Evolutionary conservation across 2,329 filamentous ascomycete species (phyloP).

Genomic region (Leptodontidium sp.): DNA sequence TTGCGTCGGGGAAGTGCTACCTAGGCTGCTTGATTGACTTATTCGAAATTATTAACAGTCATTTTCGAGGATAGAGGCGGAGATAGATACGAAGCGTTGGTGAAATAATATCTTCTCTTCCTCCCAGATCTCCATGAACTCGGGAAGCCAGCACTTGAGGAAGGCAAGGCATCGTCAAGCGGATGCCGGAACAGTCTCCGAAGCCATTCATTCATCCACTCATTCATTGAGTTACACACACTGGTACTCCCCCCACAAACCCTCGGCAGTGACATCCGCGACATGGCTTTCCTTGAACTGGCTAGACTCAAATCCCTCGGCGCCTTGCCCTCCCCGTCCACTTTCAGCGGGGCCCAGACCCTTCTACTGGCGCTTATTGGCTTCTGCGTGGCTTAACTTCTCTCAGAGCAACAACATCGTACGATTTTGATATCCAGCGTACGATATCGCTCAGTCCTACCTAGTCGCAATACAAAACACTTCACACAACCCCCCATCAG

Average conservation of each 20-base stretch:
- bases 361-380: constrained; percentile 3
- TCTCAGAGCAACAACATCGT: constrained; percentile 18
- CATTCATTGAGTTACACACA: too few species aligned
- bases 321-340: constrained; percentile 7
- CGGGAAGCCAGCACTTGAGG: too few species aligned
- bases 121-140: too few species aligned
- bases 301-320: neutral
- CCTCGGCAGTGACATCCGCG: too few species aligned
- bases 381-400: neutral
- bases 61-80: too few species aligned
- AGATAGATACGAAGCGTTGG: too few species aligned
- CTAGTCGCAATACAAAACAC: constrained; percentile 24
- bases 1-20: too few species aligned
- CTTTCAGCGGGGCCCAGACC: neutral
- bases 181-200: neutral
- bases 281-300: too few species aligned
- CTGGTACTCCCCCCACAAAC: too few species aligned
- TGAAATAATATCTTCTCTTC: too few species aligned
- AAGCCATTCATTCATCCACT: neutral
- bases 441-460: constrained; percentile 19
- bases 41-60: too few species aligned
- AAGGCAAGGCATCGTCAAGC: neutral
- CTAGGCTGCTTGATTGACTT: too few species aligned
- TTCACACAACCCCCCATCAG: constrained; percentile 9
- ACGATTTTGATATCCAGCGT: constrained; percentile 17